Evolutionary conservation across 78 protist genomes (phyloP), one percentile per base, ranked within the genome.

Genomic region (Dictyostelium brefeldianum): DNA sequence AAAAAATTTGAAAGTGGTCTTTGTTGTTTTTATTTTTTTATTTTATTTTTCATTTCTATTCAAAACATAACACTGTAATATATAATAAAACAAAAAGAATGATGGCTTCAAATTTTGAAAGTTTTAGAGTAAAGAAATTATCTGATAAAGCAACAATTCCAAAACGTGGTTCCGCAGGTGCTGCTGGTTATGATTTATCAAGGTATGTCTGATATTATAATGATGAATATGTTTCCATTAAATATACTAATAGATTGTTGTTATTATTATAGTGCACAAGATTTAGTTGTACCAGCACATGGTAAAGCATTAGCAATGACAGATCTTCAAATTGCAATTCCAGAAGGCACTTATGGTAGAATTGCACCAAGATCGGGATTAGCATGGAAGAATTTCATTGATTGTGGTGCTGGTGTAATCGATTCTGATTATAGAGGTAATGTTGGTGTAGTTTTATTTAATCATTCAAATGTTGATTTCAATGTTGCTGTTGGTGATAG

Each of bases 141-240:
- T 54, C 85, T 15, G 80, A 31, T 11, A 56, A 80, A 14, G 98
- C 98, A 2, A 43, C 31, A 8, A 46, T 95, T 25, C 98, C 98
- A 11, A 25, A 14, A 14, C 89, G 97, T 20, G 97, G 92, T 10
- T 18, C 94, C 5, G 47, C 67, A 17, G 51, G 10, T 43, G 95
- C 98, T 0, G 98, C 98, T 3, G 98, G 98, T 15, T 97, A 96
- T 74, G 98, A 97, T 67, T 83, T 97, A 11, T 96, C 89, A 62
- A 64, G 41, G 73, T 65, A n/a, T n/a, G n/a, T n/a, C n/a, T n/a
- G n/a, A n/a, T n/a, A n/a, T n/a, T n/a, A n/a, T n/a, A n/a, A n/a
- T n/a, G n/a, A n/a, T n/a, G n/a, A n/a, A n/a, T n/a, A n/a, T n/a
- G n/a, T n/a, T n/a, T n/a, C n/a, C n/a, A n/a, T n/a, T n/a, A n/a